Evolutionary conservation across 2,329 filamentous ascomycete species (phyloP).

Genomic region (Fusarium sacchari): DNA sequence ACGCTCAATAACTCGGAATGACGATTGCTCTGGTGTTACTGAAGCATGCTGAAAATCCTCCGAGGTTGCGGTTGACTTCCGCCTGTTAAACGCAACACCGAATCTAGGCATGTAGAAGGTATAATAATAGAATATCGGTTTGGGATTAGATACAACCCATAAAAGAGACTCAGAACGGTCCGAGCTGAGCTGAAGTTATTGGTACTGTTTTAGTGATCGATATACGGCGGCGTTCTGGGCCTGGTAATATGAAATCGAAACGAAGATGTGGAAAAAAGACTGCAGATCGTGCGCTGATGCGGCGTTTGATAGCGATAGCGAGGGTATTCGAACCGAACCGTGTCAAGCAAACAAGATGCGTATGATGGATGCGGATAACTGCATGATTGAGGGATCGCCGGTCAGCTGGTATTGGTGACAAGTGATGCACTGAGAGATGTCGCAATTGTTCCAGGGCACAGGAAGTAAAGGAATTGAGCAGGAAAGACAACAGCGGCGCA

Average conservation of each 20-base stretch:
- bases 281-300: conserved; percentile 30
- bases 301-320: conserved; percentile 17
- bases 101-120: conserved; percentile 69
- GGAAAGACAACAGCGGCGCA: conserved; percentile 5
- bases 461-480: conserved; percentile 8
- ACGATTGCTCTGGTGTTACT: conserved; percentile 58
- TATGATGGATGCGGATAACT: conserved; percentile 41
- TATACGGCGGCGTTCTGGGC: conserved; percentile 18
- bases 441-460: conserved; percentile 11
- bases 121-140: conserved; percentile 22
- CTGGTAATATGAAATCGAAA: conserved; percentile 17
- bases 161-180: conserved; percentile 26
- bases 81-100: conserved; percentile 66
- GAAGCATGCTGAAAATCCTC: conserved; percentile 64
- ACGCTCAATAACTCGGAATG: conserved; percentile 69
- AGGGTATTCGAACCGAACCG: conserved; percentile 38
- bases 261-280: conserved; percentile 27
- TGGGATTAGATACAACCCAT: conserved; percentile 43
- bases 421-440: conserved; percentile 23
- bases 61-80: conserved; percentile 67
- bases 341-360: conserved; percentile 39
- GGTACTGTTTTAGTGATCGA: conserved; percentile 27
- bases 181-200: conserved; percentile 14
- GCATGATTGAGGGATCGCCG: conserved; percentile 39
- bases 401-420: conserved; percentile 33